phyloP scores from a whole-genome alignment of 768 basidiomycete species.

The Russula sp. region DNA sequence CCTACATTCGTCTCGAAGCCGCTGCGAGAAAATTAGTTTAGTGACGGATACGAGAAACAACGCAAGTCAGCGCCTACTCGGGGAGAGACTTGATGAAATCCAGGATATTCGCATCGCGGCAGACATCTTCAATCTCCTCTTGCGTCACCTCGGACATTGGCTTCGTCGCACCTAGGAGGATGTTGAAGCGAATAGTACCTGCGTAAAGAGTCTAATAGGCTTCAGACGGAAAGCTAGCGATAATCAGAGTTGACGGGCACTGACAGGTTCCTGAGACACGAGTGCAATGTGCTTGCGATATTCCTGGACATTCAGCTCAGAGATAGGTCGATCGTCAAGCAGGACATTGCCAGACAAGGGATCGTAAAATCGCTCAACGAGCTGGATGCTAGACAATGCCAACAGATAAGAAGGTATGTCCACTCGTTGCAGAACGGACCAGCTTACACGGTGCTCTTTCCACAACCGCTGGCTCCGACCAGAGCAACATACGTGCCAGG shows the following conservation, averaged over 20 bases:
- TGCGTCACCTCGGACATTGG: slow-evolving; percentile 70
- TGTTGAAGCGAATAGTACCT: slow-evolving; percentile 81
- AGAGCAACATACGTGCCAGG: slow-evolving; percentile 75
- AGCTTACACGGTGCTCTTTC: slow-evolving; percentile 70
- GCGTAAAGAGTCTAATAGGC: slow-evolving; percentile 60
- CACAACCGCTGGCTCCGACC: slow-evolving; percentile 72
- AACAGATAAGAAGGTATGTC: not conserved
- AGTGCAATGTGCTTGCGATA: slow-evolving; percentile 83
- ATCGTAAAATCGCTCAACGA: slow-evolving; percentile 79
- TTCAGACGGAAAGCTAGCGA: not conserved
- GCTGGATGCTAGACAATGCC: slow-evolving; percentile 48
- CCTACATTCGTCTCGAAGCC: slow-evolving; percentile 92
- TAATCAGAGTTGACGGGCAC: slow-evolving; percentile 19
- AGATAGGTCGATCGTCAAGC: slow-evolving; percentile 65
- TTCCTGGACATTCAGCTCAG: slow-evolving; percentile 71
- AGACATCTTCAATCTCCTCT: slow-evolving; percentile 81
- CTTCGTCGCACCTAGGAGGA: slow-evolving; percentile 76
- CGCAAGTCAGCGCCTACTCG: slow-evolving; percentile 40
- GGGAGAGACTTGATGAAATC: slow-evolving; percentile 83
- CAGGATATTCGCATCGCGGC: slow-evolving; percentile 78
- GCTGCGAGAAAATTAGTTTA: slow-evolving; percentile 32
- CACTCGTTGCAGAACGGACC: not conserved
- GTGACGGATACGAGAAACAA: slow-evolving; percentile 1
- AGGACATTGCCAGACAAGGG: slow-evolving; percentile 56
- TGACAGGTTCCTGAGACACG: slow-evolving; percentile 78